Base-by-base conservation (phyloP, 495 filamentous ascomycete genomes). In the Astrothelium macrocarpum region DNA sequence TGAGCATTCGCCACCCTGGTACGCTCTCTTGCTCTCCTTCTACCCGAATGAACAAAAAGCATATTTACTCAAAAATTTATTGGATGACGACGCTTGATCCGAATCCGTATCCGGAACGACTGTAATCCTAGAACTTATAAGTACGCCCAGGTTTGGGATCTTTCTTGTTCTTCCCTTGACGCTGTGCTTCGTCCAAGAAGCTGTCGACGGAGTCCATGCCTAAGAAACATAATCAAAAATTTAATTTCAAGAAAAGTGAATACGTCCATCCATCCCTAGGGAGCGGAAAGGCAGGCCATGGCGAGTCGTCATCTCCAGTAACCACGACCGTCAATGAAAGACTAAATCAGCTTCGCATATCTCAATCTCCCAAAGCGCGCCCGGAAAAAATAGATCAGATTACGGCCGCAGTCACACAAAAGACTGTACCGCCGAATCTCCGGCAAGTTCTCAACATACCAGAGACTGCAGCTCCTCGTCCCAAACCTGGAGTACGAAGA, bases 361-460 rank as follows among this genome's bases (percentile, higher is more conserved):
- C 69, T 49, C 71, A 76, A 60, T 60, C 71, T 23, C 73, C 71
- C 1, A 66, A 72, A 59, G 69, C 67, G 11, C 64, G 63, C 25
- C 53, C 65, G 36, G 66, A 71, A 65, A 66, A 70, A 58, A 62
- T 68, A 31, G 60, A 72, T 62, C 64, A 71, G 59, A 58, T 77
- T 18, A 72, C 68, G 53, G 71, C 67, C 31, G 60, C 67, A 9
- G 66, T 72, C 34, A 71, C 65, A 18, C 60, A 65, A 23, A 74
- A 77, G 59, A 80, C 81, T 0, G 77, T 86, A 0, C 84, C 82
- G 62, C 83, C 82, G 0, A 77, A 78, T 16, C 68, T 85, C 23
- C 72, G 81, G 31, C 78, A 82, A 34, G 80, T 92, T 46, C 79
- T 93, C 32, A 81, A 87, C 56, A 77, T 90, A 29, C 86, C 87